Evolutionary conservation across 2,329 filamentous ascomycete species (phyloP), one percentile per base, ranked within the genome.

Genomic region (Plectosphaerella plurivora): DNA sequence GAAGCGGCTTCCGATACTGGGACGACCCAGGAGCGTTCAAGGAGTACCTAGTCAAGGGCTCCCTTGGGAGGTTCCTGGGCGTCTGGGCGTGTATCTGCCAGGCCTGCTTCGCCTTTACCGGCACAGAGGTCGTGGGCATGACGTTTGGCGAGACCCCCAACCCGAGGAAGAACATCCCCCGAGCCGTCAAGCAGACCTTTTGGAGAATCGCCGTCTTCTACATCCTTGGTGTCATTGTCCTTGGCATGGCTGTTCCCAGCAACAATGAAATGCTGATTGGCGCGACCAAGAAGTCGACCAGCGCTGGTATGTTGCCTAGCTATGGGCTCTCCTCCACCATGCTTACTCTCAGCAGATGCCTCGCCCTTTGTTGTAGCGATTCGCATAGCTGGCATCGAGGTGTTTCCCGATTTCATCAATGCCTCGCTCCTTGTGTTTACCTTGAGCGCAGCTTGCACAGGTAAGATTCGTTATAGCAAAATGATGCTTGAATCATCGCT

Each of bases 61-160:
- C 54, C 1, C 61, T 58, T 0, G 72, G 70, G 12, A 61, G 64
- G n/a, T 75, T 76, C 44, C 62, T 75, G 7, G 71, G 70, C 4
- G 65, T 69, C 20, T 70, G 71, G 67, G 66, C 66, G 4, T 67
- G 65, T 25, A 59, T 72, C 22, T 65, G 68, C 46, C 65, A 69
- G 49, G 67, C 71, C 2, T 68, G 66, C 9, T 74, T 73, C 42
- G 67, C 68, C 11, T 73, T 71, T 42, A 63, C 67, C 33, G 88
- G 87, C 55, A 88, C 87, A 2, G 87, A 91, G 63, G 73, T 90
- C 45, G 84, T 91, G 49, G 88, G 87, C 69, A 86, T 91, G 15
- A 91, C 88, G 0, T 86, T 89, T 25, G 88, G 86, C 3, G 62
- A 64, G 51, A 57, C 61, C 1, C 57, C 53, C 4, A 61, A 62